A percentile compares a stretch with the other conserved stretches of the same genome.
These are phyloP conservation scores for Coemansia sp. DNA, from an alignment of 192 early-diverging fungal genomes.

Conservation along the genomic window DNA sequence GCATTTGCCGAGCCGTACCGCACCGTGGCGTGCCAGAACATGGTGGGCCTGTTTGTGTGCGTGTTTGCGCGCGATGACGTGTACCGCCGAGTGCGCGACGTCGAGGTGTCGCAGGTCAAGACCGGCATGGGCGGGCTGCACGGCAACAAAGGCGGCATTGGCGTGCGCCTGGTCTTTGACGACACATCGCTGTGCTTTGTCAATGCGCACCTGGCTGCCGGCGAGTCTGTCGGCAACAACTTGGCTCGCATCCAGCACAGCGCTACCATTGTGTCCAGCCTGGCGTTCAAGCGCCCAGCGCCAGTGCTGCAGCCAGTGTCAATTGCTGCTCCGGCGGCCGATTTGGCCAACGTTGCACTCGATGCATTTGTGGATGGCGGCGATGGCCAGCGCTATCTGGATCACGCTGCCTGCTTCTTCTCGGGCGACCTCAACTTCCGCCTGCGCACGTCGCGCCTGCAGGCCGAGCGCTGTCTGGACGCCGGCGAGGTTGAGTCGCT, in stretches of 20 bases:
- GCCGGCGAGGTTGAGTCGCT: constrained; percentile 61
- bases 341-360: constrained; percentile 57
- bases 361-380: constrained; percentile 69
- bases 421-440: constrained; percentile 98
- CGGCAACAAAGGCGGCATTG: constrained; percentile 94
- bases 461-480: constrained; percentile 60
- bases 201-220: constrained; percentile 92
- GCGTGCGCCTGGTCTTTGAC: constrained; percentile 73
- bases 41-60: constrained; percentile 90
- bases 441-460: constrained; percentile 69
- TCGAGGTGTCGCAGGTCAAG: constrained; percentile 76
- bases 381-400: constrained; percentile 82
- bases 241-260: constrained; percentile 79
- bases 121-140: constrained; percentile 85
- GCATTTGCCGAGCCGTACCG: constrained; percentile 58
- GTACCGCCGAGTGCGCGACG: constrained; percentile 55
- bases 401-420: constrained; percentile 72
- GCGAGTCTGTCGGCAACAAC: constrained; percentile 63
- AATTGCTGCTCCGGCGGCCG: constrained; percentile 55
- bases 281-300: constrained; percentile 26
- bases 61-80: constrained; percentile 74
- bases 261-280: constrained; percentile 53
- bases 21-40: constrained; percentile 70
- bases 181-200: constrained; percentile 89
- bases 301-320: constrained; percentile 6